These are phyloP conservation scores for Komagataella mondaviorum DNA, from an alignment of 805 yeast species.

Conservation along the genomic window DNA sequence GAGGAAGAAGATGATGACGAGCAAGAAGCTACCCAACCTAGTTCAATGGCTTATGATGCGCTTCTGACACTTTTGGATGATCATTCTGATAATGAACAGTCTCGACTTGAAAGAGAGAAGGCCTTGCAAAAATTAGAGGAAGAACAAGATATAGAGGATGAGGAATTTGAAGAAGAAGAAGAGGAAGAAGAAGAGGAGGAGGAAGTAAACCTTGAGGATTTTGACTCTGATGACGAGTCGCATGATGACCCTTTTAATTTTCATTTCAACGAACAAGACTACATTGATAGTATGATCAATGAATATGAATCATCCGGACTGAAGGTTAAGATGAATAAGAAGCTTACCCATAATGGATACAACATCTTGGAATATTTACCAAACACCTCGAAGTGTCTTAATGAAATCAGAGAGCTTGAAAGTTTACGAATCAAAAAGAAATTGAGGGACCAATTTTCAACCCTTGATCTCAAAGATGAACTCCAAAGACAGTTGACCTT, in stretches of 20 bases:
- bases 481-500: not conserved
- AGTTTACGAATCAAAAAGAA: not conserved
- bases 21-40: constrained; percentile 7
- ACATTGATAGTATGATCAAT: constrained; percentile 18
- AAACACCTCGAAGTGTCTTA: too few relatives aligned
- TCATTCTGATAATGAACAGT: constrained; percentile 16
- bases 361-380: constrained; percentile 3
- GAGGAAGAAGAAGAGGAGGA: constrained; percentile 1
- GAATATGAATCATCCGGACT: constrained; percentile 14
- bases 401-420: not conserved
- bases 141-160: constrained; percentile 9
- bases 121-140: constrained; percentile 1
- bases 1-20: constrained; percentile 12
- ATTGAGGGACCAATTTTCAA: constrained; percentile 6
- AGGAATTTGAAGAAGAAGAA: not conserved
- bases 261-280: constrained; percentile 51
- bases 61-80: constrained; percentile 48
- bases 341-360: constrained; percentile 7
- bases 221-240: constrained; percentile 21
- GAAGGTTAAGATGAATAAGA: constrained; percentile 14
- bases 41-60: constrained; percentile 44
- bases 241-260: constrained; percentile 56
- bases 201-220: constrained; percentile 16
- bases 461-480: not conserved
- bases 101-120: constrained; percentile 7